Evolutionary conservation across 805 yeast genomes (phyloP).

Genomic region (Schwanniomyces pseudopolymorphus): DNA sequence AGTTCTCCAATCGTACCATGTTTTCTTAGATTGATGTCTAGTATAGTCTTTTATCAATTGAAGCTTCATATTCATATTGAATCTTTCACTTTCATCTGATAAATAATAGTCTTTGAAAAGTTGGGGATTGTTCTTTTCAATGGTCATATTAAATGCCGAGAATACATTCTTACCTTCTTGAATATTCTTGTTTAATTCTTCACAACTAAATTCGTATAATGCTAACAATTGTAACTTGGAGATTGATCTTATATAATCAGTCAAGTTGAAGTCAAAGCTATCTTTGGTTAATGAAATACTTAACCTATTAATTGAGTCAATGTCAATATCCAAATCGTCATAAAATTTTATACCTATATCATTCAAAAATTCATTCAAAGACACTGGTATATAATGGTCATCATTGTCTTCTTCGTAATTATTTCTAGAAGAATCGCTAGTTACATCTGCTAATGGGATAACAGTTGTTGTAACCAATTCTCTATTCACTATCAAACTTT

Average conservation of each 20-base stretch:
- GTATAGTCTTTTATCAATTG: conserved; percentile 51
- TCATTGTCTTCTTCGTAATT: conserved; percentile 12
- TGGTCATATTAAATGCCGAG: conserved; percentile 47
- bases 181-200: conserved; percentile 52
- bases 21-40: conserved; percentile 50
- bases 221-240: conserved; percentile 45
- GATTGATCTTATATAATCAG: conserved; percentile 39
- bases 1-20: conserved; percentile 65
- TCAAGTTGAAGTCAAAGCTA: conserved; percentile 12
- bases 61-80: conserved; percentile 47
- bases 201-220: conserved; percentile 53
- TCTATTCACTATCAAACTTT: neutral
- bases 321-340: conserved; percentile 44
- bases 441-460: conserved; percentile 27
- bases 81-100: conserved; percentile 36
- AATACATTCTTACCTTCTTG: conserved; percentile 48
- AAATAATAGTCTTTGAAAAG: conserved; percentile 50
- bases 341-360: conserved; percentile 44
- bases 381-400: conserved; percentile 29
- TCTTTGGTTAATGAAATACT: conserved; percentile 15
- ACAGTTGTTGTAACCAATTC: conserved; percentile 15
- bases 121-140: conserved; percentile 46
- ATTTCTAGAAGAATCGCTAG: conserved; percentile 3
- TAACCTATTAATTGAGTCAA: conserved; percentile 20
- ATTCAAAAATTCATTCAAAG: conserved; percentile 36